Evolutionary conservation across 495 filamentous ascomycete species (phyloP).

Genomic region (Clohesyomyces aquaticus): DNA sequence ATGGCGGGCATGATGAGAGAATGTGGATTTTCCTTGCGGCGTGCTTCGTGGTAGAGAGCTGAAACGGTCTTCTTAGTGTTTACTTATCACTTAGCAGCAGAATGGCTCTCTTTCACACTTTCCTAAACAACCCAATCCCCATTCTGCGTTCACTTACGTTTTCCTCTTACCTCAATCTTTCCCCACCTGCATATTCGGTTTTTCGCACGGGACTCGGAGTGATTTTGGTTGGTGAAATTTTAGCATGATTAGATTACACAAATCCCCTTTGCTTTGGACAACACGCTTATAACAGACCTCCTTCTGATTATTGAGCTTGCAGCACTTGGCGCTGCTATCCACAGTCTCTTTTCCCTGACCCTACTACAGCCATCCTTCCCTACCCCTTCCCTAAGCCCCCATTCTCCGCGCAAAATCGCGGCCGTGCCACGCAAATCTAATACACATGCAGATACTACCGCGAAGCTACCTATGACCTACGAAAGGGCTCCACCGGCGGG

Average conservation of each 20-base stretch:
- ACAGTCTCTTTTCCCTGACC: no score
- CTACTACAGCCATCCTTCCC: no score
- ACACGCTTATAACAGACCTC: no score
- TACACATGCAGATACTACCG: no score
- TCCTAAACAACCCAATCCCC: conserved; percentile 10
- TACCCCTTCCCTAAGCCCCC: no score
- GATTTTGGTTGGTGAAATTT: conserved; percentile 1
- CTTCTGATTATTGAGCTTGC: no score
- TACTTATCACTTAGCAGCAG: conserved; percentile 12
- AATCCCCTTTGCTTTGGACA: background rate
- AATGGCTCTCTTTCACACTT: conserved; percentile 23
- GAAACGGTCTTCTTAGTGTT: conserved; percentile 14
- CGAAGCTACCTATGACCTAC: no score
- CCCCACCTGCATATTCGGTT: conserved; percentile 34
- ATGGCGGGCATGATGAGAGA: conserved; percentile 9
- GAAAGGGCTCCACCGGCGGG: no score
- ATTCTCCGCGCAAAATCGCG: no score
- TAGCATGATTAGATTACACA: conserved; percentile 11
- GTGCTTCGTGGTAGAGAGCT: conserved; percentile 7
- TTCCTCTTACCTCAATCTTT: conserved; percentile 17
- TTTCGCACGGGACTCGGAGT: conserved; percentile 16
- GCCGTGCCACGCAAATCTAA: no score
- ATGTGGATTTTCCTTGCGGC: conserved; percentile 15
- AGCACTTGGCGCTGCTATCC: no score
- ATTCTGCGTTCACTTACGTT: conserved; percentile 23